A percentile compares a stretch with the other conserved stretches of the same genome.
Conservation (phyloP, 2,329 filamentous ascomycete genomes). For the Fusarium protoensiforme region DNA sequence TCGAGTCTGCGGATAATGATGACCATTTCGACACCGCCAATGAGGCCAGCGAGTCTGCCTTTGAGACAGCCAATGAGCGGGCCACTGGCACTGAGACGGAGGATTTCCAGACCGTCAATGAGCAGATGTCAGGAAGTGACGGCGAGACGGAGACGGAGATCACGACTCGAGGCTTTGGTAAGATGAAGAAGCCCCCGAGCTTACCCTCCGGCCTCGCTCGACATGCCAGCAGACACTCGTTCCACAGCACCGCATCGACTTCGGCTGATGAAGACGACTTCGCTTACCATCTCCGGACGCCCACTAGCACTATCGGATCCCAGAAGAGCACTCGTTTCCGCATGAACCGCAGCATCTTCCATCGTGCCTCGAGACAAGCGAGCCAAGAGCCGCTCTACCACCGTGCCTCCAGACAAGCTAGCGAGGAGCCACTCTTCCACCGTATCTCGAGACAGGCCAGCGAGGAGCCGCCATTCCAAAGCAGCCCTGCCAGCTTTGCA, state of each 20-base stretch:
- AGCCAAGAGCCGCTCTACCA: constrained; percentile 68
- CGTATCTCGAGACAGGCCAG: constrained; percentile 71
- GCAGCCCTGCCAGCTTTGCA: constrained; percentile 69
- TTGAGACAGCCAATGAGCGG: constrained; percentile 79
- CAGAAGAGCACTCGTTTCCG: constrained; percentile 77
- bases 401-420: constrained; percentile 70
- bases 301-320: constrained; percentile 66
- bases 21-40: constrained; percentile 81
- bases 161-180: constrained; percentile 56
- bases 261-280: constrained; percentile 79
- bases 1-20: constrained; percentile 62
- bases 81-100: constrained; percentile 88
- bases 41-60: constrained; percentile 75
- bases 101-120: constrained; percentile 93
- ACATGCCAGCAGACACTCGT: constrained; percentile 72
- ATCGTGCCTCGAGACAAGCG: constrained; percentile 68
- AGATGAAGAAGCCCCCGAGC: constrained; percentile 55
- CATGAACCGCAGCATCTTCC: constrained; percentile 70
- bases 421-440: constrained; percentile 66
- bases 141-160: constrained; percentile 93
- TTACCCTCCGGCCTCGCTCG: constrained; percentile 51
- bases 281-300: constrained; percentile 67
- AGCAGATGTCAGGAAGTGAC: constrained; percentile 79
- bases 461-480: constrained; percentile 67
- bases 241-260: constrained; percentile 89